Evolutionary conservation across 2,329 filamentous ascomycete species (phyloP).

Genomic region (Paraphoma chrysanthemicola): DNA sequence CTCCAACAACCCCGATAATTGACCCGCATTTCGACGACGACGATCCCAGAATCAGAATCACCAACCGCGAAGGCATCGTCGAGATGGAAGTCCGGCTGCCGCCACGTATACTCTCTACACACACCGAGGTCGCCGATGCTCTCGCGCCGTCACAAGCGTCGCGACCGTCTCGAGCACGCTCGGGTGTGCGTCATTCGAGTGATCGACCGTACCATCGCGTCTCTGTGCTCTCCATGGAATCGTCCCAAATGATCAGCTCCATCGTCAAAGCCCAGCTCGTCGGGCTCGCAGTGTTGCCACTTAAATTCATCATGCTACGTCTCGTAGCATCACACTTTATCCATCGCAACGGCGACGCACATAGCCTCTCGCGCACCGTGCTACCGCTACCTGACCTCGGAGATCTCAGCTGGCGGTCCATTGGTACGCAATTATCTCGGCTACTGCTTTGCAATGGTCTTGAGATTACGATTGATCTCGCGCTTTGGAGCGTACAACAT

Average conservation of each 20-base stretch:
- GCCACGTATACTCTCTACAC: slow-evolving; percentile 37
- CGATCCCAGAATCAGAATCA: slow-evolving; percentile 48
- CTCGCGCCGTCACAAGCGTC: slow-evolving; percentile 11
- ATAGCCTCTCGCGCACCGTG: slow-evolving; percentile 14
- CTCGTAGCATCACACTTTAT: slow-evolving; percentile 42
- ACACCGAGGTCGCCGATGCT: slow-evolving; percentile 30
- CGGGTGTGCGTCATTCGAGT: slow-evolving; percentile 5
- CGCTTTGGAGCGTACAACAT: slow-evolving; percentile 44
- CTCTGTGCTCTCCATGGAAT: slow-evolving; percentile 43
- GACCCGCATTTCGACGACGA: slow-evolving; percentile 33
- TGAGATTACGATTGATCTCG: slow-evolving; percentile 42
- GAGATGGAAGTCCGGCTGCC: slow-evolving; percentile 49
- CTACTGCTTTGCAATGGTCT: slow-evolving; percentile 41
- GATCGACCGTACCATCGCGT: slow-evolving; percentile 37
- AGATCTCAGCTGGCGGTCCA: slow-evolving; percentile 21
- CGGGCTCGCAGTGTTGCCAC: slow-evolving; percentile 37
- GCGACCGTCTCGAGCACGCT: slow-evolving; percentile 9
- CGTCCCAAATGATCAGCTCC: slow-evolving; percentile 40
- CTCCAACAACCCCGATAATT: slow-evolving; percentile 33
- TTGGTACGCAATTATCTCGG: slow-evolving; percentile 36
- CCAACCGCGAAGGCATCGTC: slow-evolving; percentile 45
- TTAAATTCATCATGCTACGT: slow-evolving; percentile 38
- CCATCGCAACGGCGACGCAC: slow-evolving; percentile 10
- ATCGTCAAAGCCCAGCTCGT: slow-evolving; percentile 43
- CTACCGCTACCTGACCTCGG: slow-evolving; percentile 10